These are phyloP conservation scores for Chrysanthemum seticuspe DNA, from an alignment of 129 eudicot species.

Conservation along the genomic window DNA sequence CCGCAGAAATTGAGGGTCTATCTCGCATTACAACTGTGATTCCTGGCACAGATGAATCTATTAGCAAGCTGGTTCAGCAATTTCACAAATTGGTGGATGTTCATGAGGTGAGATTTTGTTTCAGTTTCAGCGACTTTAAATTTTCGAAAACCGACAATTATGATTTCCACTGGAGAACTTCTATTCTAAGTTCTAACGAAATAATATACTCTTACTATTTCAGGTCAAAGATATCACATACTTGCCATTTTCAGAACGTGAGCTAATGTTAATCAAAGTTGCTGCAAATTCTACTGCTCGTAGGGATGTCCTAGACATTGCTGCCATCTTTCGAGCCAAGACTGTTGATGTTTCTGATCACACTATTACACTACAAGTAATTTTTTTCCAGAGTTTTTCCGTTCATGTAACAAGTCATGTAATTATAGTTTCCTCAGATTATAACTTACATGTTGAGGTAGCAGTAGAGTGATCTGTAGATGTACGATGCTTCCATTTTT, in stretches of 20 bases:
- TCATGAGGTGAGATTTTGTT: constrained; percentile 59
- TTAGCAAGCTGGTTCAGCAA: constrained; percentile 74
- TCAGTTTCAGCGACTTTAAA: background rate
- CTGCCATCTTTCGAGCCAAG: constrained; percentile 87
- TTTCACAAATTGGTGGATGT: constrained; percentile 77
- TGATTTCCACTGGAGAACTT: constrained; percentile 3
- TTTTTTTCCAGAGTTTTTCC: constrained; percentile 2
- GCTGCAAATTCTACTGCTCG: constrained; percentile 75
- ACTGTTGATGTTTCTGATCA: constrained; percentile 98
- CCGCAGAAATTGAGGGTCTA: constrained; percentile 75
- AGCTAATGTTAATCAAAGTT: constrained; percentile 82
- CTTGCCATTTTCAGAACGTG: constrained; percentile 87
- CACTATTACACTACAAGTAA: constrained; percentile 84
- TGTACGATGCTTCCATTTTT: background rate
- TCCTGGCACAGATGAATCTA: constrained; percentile 83
- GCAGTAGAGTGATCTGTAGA: no score
- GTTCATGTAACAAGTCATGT: no score
- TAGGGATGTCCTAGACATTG: constrained; percentile 89
- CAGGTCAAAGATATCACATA: constrained; percentile 83
- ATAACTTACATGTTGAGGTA: no score
- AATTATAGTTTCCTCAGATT: no score
- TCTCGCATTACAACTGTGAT: constrained; percentile 93
- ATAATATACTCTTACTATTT: constrained; percentile 15
- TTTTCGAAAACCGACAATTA: constrained; percentile 1
- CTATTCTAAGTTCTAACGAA: constrained; percentile 8